Conservation (phyloP, 352 stramenopile genomes). For the Globisporangium alternatum region DNA sequence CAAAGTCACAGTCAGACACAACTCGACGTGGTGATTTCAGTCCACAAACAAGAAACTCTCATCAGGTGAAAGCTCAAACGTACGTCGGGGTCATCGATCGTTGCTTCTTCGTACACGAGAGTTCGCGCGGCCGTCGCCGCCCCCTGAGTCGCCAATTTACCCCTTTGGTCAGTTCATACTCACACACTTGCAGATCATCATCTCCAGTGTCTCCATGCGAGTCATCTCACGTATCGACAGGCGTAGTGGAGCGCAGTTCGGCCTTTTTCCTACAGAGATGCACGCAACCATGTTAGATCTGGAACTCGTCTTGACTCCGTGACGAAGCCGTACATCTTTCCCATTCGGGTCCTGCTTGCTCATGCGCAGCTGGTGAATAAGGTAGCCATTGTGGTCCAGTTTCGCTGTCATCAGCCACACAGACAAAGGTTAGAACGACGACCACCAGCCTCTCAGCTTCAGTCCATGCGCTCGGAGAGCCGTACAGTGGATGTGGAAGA, state of each 20-base stretch:
- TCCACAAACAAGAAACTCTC: neutral
- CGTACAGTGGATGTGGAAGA: constrained; percentile 77
- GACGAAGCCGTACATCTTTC: constrained; percentile 47
- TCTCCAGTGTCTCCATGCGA: neutral
- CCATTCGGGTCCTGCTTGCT: constrained; percentile 69
- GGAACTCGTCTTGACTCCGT: neutral
- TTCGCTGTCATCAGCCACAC: constrained; percentile 36
- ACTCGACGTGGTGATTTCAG: neutral
- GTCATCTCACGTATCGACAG: constrained; percentile 46
- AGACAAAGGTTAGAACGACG: neutral
- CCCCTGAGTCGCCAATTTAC: constrained; percentile 26
- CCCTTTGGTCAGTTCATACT: neutral
- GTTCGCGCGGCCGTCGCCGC: constrained; percentile 48
- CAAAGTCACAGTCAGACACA: neutral
- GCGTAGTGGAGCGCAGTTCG: constrained; percentile 73
- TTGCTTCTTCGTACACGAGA: constrained; percentile 68
- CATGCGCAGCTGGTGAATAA: constrained; percentile 56
- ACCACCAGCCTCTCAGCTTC: neutral
- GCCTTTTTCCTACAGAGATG: constrained; percentile 56
- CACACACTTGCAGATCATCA: neutral
- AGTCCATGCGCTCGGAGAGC: neutral
- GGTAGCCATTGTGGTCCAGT: constrained; percentile 63
- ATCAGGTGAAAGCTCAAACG: constrained; percentile 11
- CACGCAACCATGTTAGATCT: neutral
- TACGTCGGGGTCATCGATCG: constrained; percentile 76